These are phyloP conservation scores for Rachicladosporium sp. DNA, from an alignment of 2,329 filamentous ascomycete species.

Conservation along the genomic window DNA sequence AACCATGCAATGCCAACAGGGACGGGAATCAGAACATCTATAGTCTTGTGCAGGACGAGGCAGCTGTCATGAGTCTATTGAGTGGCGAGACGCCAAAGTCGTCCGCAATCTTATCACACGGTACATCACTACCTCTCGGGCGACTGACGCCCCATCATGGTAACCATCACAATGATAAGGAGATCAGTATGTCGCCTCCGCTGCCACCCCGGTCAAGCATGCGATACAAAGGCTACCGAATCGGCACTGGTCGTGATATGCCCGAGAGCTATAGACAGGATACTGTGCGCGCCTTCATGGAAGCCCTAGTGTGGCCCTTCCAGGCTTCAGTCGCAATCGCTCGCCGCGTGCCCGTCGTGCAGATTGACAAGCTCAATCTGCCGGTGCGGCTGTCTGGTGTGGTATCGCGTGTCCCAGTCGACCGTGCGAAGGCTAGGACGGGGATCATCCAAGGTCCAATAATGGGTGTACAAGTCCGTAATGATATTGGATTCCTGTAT, in stretches of 20 bases:
- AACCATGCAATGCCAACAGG: too few species aligned
- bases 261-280: slow-evolving; percentile 46
- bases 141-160: too few species aligned
- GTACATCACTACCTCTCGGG: too few species aligned
- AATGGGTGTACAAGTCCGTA: slow-evolving; percentile 42
- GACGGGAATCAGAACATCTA: too few species aligned
- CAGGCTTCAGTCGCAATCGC: slow-evolving; percentile 30
- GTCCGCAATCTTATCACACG: too few species aligned
- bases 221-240: slow-evolving; percentile 46
- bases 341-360: slow-evolving; percentile 33
- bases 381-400: slow-evolving; percentile 44
- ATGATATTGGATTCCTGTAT: slow-evolving; percentile 41
- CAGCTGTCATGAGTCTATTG: too few species aligned
- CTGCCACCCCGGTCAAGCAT: slow-evolving; percentile 4
- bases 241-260: slow-evolving; percentile 46
- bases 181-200: too few species aligned
- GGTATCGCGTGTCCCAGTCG: slow-evolving; percentile 41
- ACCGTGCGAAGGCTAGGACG: slow-evolving; percentile 39
- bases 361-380: slow-evolving; percentile 33
- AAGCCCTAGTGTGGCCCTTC: slow-evolving; percentile 47
- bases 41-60: too few species aligned
- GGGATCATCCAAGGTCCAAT: slow-evolving; percentile 48
- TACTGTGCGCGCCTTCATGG: slow-evolving; percentile 43
- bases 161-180: too few species aligned
- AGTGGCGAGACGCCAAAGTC: too few species aligned